Evolutionary conservation across 331 rosid species (phyloP), one percentile per base, ranked within the genome.

Genomic region (Acacia concinna): DNA sequence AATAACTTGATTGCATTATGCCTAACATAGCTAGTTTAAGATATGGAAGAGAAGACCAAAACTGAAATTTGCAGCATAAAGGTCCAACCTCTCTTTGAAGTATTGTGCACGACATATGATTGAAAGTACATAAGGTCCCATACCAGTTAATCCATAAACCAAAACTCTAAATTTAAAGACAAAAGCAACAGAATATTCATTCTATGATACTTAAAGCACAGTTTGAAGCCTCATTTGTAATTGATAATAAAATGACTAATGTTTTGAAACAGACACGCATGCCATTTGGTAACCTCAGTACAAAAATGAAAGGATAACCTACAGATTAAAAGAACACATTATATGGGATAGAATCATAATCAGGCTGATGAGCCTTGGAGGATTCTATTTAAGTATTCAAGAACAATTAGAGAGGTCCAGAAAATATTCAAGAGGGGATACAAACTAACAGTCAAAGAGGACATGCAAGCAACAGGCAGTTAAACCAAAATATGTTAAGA

Each of bases 401-500:
- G 40, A 69, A 66, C 32, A 30, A 43, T 72, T 71, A 70, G 31
- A 60, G 31, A 51, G 11, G 30, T 69, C 27, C 25, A 21, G 5
- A 67, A 56, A 81, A 21, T 31, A 68, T 56, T 34, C 27, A n/a
- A n/a, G 57, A 59, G 59, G 59, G 17, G 28, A 25, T 27, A 10
- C 25, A 63, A 56, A 35, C 65, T 62, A 79, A 76, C 5, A 57
- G 10, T 66, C 38, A 43, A 62, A 74, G 41, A 20, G 62, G 30
- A 25, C 59, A 66, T 21, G 14, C 21, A 28, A 69, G 20, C 21
- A 28, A 69, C 78, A 83, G 47, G 72, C 66, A 68, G 40, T 69
- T 40, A 71, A 64, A 78, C 59, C 44, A 46, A 46, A 62, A 64
- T 80, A 83, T 76, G 44, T 43, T 59, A 83, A 47, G 23, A 60